Conservation (phyloP, 306 rosid species). For the Calophaca sinica region DNA sequence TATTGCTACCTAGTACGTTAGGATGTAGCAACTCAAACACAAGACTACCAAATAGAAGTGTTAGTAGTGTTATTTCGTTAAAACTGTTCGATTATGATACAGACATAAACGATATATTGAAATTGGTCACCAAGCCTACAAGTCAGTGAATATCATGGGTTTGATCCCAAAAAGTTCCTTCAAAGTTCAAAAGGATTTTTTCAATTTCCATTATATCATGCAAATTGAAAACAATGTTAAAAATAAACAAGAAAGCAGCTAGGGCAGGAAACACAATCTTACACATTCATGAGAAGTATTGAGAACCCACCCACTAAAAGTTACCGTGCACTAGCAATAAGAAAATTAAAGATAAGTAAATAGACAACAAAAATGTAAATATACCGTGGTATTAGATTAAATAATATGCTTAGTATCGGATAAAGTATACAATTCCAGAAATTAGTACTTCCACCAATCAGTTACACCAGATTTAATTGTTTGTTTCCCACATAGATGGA, state of each 20-base stretch:
- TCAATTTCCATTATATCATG: background rate
- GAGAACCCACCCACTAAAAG: no score
- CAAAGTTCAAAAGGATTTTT: background rate
- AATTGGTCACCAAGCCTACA: constrained; percentile 11
- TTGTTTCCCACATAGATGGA: no score
- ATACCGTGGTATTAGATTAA: no score
- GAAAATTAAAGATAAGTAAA: no score
- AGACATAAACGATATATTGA: background rate
- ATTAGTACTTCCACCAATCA: no score
- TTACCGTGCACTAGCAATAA: no score
- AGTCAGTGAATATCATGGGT: background rate
- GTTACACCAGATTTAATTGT: no score
- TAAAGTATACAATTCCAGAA: no score
- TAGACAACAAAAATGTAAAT: no score
- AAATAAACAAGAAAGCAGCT: no score
- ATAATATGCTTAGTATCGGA: no score
- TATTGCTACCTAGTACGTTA: no score
- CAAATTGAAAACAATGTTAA: background rate
- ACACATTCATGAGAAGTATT: background rate
- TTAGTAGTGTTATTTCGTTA: background rate
- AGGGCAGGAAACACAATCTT: background rate
- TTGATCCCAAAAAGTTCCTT: background rate
- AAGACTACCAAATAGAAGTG: background rate
- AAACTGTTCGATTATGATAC: background rate
- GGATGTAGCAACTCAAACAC: background rate